Evolutionary conservation across 202 grass and related monocot genomes (phyloP), one percentile per base, ranked within the genome.

Genomic region (Carex arenaria): DNA sequence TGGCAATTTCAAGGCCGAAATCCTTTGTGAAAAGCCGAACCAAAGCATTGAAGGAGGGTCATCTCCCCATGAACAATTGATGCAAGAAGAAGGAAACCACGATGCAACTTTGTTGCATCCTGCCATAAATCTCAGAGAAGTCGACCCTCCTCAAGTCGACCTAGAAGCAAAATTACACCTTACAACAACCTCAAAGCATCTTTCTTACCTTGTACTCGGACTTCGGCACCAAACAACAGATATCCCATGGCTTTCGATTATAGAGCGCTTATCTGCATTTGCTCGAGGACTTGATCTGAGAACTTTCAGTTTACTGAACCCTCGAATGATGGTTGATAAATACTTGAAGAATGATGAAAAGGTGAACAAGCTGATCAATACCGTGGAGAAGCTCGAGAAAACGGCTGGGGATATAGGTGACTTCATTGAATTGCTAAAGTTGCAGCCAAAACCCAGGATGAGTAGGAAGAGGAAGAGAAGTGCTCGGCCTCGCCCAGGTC

Each of bases 361-460:
- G 11, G 23, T 62, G 12, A 61, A 10, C 13, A 59, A 74, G 64
- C 73, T 91, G 66, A 55, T 80, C 17, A 14, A 3, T 40, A 19
- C 53, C 0, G 7, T 86, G 80, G 74, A 56, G 20, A 69, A 3
- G 52, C 73, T 91, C 1, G 89, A 88, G 19, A 60, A 42, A 66
- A 78, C 22, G 1, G 62, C 49, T 1, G 38, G 19, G 0, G 43
- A 86, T 28, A 15, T 69, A 2, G 47, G 23, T 0, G 38, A 84
- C 5, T 91, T 88, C 72, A 47, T 88, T 31, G 64, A 4, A 2
- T 80, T 85, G 83, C 79, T 84, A 1, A 60, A 69, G 62, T 13
- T 64, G 23, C 62, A 64, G 4, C 31, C 62, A 0, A 64, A 64
- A 30, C 62, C 26, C 4, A 64, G 22, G 9, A 64, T 64, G 62